Evolutionary conservation across 202 grass and related monocot species (phyloP), one percentile per base, ranked within the genome.

Genomic region (Setaria viridis): DNA sequence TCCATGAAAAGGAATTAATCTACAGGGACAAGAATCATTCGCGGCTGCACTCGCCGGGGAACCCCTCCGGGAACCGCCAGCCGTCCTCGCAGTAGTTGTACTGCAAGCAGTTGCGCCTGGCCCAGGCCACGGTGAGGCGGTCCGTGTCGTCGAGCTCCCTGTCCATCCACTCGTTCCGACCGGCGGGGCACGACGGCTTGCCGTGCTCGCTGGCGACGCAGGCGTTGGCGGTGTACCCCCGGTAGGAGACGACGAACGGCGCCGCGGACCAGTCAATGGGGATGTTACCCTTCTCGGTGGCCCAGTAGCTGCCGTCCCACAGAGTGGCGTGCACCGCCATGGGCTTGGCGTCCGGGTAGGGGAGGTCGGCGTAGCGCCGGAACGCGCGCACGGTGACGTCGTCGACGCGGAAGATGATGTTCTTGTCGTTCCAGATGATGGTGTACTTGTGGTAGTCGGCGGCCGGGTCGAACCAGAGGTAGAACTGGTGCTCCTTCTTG

Each of bases 281-380:
- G 15, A 88, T 82, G 6, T 46, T 10, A 0, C 89, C 89, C 4
- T 86, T 80, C 43, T 20, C 46, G 2, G 89, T 91, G 39, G 89
- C 89, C 89, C 89, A 91, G 58, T 78, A 85, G 19, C 90, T 88
- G 9, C 75, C 91, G 78, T 93, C 77, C 88, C 91, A 93, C 0
- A 93, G 83, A 59, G 88, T 93, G 15, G 85, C 62, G 85, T 88
- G 85, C 14, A 93, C 63, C 14, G 70, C 67, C 91, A 93, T 93
- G 16, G 91, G 85, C 78, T 70, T 74, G 29, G 74, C 19, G 19
- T 8, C 6, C 53, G 74, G 74, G 74, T 76, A 76, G 10, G 74
- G 74, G 5, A 76, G 74, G 74, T 21, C 74, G 11, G 2, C 74
- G 74, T 58, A 58, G 53, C 74, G 74, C 34, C 10, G 35, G 53